Conservation (phyloP, 2,329 filamentous ascomycete genomes). For the Dactylellina leptospora region DNA sequence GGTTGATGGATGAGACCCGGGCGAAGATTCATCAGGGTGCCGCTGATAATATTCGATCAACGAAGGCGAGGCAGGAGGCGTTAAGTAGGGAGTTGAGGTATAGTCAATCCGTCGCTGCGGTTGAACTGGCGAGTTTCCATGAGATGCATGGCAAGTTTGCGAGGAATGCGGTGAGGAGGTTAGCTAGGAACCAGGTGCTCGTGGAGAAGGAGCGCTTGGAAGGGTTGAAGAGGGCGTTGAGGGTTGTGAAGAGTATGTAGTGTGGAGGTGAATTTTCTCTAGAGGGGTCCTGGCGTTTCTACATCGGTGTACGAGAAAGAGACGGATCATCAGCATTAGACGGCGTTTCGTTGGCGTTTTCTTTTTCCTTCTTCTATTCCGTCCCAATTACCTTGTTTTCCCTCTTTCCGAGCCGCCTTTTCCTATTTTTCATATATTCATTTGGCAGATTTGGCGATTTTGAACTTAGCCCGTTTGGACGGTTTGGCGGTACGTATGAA, state of each 20-base stretch:
- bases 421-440: not conserved
- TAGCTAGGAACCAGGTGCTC: slow-evolving; percentile 81
- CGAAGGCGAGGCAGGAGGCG: slow-evolving; percentile 74
- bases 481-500: slow-evolving; percentile 22
- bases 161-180: slow-evolving; percentile 75
- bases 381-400: not conserved
- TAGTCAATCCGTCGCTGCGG: slow-evolving; percentile 91
- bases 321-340: slow-evolving; percentile 39
- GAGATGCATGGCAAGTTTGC: slow-evolving; percentile 84
- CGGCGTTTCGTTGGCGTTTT: slow-evolving; percentile 30
- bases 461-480: not conserved
- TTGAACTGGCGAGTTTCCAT: slow-evolving; percentile 92
- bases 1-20: slow-evolving; percentile 85
- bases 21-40: slow-evolving; percentile 80
- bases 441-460: slow-evolving; percentile 13
- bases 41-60: slow-evolving; percentile 77
- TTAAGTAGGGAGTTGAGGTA: slow-evolving; percentile 85
- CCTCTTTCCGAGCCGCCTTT: not conserved
- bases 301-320: slow-evolving; percentile 10
- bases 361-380: not conserved
- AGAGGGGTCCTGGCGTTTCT: slow-evolving; percentile 33
- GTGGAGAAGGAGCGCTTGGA: slow-evolving; percentile 81
- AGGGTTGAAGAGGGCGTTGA: slow-evolving; percentile 79
- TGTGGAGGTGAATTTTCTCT: slow-evolving; percentile 68
- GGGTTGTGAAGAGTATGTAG: slow-evolving; percentile 88